A percentile compares a stretch with the other conserved stretches of the same genome.
phyloP scores from a whole-genome alignment of 2,329 filamentous ascomycete species.

The Xylariomycetidae sp. region DNA sequence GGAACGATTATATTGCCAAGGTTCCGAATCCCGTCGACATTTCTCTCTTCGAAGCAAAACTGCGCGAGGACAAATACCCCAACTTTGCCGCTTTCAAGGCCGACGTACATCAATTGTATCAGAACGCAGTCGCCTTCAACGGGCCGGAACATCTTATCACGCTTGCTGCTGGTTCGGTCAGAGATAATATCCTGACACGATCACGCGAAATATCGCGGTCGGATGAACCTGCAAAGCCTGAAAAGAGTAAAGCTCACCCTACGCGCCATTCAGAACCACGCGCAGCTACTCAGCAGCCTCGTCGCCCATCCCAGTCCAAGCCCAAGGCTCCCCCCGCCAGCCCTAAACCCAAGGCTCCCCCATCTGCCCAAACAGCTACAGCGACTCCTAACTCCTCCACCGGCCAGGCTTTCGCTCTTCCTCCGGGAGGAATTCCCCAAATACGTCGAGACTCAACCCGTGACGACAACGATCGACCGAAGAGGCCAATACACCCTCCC shows the following conservation, averaged over 20 bases:
- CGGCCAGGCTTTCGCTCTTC: slow-evolving; percentile 66
- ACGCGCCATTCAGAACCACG: slow-evolving; percentile 43
- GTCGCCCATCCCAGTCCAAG: slow-evolving; percentile 27
- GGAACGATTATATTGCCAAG: slow-evolving; percentile 64
- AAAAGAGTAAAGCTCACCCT: slow-evolving; percentile 50
- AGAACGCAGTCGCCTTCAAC: slow-evolving; percentile 80
- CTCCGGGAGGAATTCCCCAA: slow-evolving; percentile 71
- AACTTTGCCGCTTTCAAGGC: slow-evolving; percentile 67
- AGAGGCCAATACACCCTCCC: slow-evolving; percentile 88
- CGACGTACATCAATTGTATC: slow-evolving; percentile 73
- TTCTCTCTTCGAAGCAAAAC: slow-evolving; percentile 71
- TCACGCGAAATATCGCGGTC: slow-evolving; percentile 32
- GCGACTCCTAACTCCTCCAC: slow-evolving; percentile 35
- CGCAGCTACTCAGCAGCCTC: slow-evolving; percentile 30
- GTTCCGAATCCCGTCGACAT: slow-evolving; percentile 82
- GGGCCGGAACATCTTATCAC: slow-evolving; percentile 72
- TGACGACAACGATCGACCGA: slow-evolving; percentile 73
- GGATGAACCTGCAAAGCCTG: slow-evolving; percentile 55
- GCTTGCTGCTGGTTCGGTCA: slow-evolving; percentile 47
- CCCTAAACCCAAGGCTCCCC: slow-evolving; percentile 31
- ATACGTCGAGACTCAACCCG: slow-evolving; percentile 83
- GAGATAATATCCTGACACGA: slow-evolving; percentile 48
- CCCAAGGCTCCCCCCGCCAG: slow-evolving; percentile 28
- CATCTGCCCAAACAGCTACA: slow-evolving; percentile 24
- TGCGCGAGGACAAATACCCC: slow-evolving; percentile 66